Base-by-base conservation (phyloP, 495 filamentous ascomycete genomes). In the Gamarada debralockiae region DNA sequence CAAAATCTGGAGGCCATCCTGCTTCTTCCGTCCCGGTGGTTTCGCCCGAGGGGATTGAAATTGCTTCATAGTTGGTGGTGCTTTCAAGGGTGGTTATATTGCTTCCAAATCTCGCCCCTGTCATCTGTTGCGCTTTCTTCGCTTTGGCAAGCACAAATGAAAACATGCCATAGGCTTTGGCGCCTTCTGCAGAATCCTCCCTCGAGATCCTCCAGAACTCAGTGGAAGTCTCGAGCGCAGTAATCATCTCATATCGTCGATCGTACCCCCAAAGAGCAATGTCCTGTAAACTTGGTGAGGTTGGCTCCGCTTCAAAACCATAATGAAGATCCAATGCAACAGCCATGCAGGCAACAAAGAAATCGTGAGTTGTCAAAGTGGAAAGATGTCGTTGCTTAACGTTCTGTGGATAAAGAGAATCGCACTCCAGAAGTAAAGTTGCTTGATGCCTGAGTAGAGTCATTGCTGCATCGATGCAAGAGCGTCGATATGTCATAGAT, bases 401-500 rank as follows among this genome's bases (percentile, higher is more conserved):
- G 1, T n/a, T 40, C 2, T 42, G 14, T 22, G 36, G 31, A 8
- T 12, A 40, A 18, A 3, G 2, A 6, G 14, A 24, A 14, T 10
- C 14, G n/a, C 12, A n/a, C 12, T 39, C 18, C 12, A 8, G 8
- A 18, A 14, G 40, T 6, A 39, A 36, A 6, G 34, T 40, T 24
- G 17, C 48, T 42, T 52, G 48, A 34, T 52, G 24, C 4, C 17
- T 7, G 18, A 52, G 48, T 4, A 52, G 3, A 1, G 7, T 42
- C 48, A 52, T 25, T 20, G 48, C 48, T 15, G 48, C 48, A 21
- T 52, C 24, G 33, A 52, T 42, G 29, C 48, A 52, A 2, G 21
- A 33, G 3, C 10, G 7, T 7, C 48, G 34, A 18, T 52, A 33
- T 6, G 25, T 15, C 8, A 50, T n/a, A 21, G 10, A 23, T 2